phyloP scores from a whole-genome alignment of 345 rosid genomes.

The Euphorbia tirucalli region DNA sequence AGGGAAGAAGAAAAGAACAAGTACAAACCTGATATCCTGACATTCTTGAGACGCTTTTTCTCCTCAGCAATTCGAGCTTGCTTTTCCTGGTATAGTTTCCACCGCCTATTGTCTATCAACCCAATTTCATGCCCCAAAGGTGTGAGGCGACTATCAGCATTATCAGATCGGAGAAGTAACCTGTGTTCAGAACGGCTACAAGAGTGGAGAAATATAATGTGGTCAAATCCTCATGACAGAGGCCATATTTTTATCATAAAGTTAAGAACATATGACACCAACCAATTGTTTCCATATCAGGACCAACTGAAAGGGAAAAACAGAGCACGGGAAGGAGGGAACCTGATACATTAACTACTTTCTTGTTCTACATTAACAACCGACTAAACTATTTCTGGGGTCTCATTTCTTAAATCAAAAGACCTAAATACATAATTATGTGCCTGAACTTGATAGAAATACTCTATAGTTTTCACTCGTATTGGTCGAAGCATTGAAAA shows the following conservation, averaged over 20 bases:
- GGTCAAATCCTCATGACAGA: not conserved
- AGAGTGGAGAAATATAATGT: conserved; percentile 12
- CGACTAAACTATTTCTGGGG: not conserved
- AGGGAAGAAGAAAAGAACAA: not conserved
- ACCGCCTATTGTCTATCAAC: conserved; percentile 84
- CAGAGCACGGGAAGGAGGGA: not conserved
- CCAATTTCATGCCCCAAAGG: conserved; percentile 91
- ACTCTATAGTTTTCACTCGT: not conserved
- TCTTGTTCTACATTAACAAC: too few species aligned
- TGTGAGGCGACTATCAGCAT: conserved; percentile 97
- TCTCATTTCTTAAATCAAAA: not conserved
- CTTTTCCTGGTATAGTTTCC: conserved; percentile 85
- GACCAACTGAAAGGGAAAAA: not conserved
- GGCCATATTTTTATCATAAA: not conserved
- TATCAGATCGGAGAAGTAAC: conserved; percentile 88
- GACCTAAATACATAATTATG: not conserved
- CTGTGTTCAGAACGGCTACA: conserved; percentile 92
- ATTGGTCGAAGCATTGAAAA: not conserved
- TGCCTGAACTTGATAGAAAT: not conserved
- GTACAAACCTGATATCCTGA: conserved; percentile 75
- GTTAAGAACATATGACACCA: not conserved
- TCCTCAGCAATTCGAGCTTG: conserved; percentile 79
- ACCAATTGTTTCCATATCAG: not conserved
- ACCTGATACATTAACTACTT: too few species aligned
- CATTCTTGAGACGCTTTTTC: conserved; percentile 69